Conservation (phyloP, 371 early-diverging fungal species). For the Smittium culicis region DNA sequence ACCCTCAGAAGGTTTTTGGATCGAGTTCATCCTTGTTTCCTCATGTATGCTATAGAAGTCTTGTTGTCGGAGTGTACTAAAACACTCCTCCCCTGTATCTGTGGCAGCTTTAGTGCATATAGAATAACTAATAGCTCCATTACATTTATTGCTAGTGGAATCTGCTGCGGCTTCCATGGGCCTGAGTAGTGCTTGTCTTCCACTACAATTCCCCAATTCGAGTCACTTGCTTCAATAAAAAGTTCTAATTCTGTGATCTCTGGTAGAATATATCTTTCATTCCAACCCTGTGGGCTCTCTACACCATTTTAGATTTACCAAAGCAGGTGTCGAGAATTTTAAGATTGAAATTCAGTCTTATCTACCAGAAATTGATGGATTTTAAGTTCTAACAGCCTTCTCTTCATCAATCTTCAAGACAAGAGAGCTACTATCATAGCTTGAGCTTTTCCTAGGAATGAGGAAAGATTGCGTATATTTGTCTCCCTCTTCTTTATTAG, state of each 20-base stretch:
- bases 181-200: neutral
- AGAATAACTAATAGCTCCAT: neutral
- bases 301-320: neutral
- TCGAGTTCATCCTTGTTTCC: neutral
- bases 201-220: neutral
- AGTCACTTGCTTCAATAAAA: neutral
- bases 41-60: neutral
- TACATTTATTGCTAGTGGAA: neutral
- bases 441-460: constrained; percentile 11
- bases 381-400: neutral
- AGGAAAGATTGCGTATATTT: constrained; percentile 4
- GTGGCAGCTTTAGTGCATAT: neutral
- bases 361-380: neutral
- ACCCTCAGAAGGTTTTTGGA: neutral
- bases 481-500: neutral
- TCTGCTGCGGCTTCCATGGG: neutral
- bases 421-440: constrained; percentile 8
- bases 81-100: neutral
- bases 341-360: neutral
- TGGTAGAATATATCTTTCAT: neutral
- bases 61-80: constrained; percentile 1
- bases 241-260: neutral
- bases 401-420: neutral
- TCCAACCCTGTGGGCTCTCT: neutral
- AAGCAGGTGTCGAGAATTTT: neutral